Base-by-base conservation (phyloP, 2,329 filamentous ascomycete species). In the Capronia epimyces region DNA sequence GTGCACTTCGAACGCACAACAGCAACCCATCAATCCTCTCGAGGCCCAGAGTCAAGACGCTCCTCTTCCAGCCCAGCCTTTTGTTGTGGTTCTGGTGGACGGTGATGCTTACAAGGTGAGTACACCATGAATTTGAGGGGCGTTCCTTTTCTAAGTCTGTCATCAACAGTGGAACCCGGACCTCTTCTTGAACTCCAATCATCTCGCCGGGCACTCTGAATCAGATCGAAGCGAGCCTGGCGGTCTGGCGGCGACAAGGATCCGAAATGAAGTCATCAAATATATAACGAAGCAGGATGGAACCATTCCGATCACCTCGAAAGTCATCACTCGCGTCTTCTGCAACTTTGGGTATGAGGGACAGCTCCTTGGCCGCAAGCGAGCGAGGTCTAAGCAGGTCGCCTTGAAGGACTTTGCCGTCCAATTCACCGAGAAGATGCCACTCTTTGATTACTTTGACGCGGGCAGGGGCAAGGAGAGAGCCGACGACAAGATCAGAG, bases 401-500 rank as follows among this genome's bases (percentile, higher is more conserved):
- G 45, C 27, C 13, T 45, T 50, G 15, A 21, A 27, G 15, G 52
- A 55, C 13, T 60, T 60, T 43, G 51, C 56, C 7, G 21, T 50
- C 8, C 46, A 56, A 15, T 59, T 60, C 32, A 58, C 53, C 9
- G 52, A 61, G 45, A 60, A 51, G 37, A 41, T 55, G 27, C 57
- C 52, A 1, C 34, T 61, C 22, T 61, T 61, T 45, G 59, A 61
- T 34, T 60, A 50, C 40, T 55, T 58, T 32, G 57, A 61, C 25
- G 53, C 49, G 9, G 59, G 59, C 21, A 42, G 52, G 18, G 59
- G 59, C 9, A 61, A 61, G 43, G 59, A 61, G 43, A 49, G 59
- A 45, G 59, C 53, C 10, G 59, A 61, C 39, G 53, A 59, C 37
- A 61, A 61, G 37, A 61, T 61, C 27, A 55, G 57, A 50, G 58